phyloP scores from a whole-genome alignment of 1,284 basidiomycete species.

The Ustilago hordei region DNA sequence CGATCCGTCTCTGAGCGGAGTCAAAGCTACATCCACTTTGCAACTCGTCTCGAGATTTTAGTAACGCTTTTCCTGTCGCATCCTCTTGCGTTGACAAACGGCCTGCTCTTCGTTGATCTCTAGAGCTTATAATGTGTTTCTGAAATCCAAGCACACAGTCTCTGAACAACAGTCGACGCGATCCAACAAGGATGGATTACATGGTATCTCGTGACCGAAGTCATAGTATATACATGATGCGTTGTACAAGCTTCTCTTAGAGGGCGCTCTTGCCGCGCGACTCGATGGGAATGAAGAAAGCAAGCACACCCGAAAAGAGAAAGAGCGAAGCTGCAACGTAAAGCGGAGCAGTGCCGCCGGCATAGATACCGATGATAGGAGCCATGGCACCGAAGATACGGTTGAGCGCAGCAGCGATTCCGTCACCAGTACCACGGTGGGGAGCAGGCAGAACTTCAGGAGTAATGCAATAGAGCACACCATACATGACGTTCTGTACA shows the following conservation, averaged over 20 bases:
- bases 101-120: not conserved
- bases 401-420: constrained; percentile 64
- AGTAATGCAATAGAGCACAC: constrained; percentile 60
- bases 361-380: constrained; percentile 66
- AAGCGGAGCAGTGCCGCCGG: constrained; percentile 47
- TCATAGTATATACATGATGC: constrained; percentile 3
- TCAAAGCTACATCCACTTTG: no score
- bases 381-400: constrained; percentile 63
- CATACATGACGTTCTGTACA: constrained; percentile 62
- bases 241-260: not conserved
- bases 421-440: constrained; percentile 67
- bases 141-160: not conserved
- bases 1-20: no score
- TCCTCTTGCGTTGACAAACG: no score
- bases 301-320: constrained; percentile 56
- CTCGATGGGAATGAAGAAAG: constrained; percentile 62
- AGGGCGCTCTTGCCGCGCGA: constrained; percentile 50
- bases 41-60: no score
- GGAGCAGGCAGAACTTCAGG: constrained; percentile 68
- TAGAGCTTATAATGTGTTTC: no score
- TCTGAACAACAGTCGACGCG: not conserved
- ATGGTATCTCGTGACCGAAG: constrained; percentile 9
- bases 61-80: no score
- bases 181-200: constrained; percentile 13
- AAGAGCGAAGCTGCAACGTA: constrained; percentile 63